A percentile compares a stretch with the other conserved stretches of the same genome.
Evolutionary conservation across 305 asterid species (phyloP).

Genomic region (Euphrasia arctica): DNA sequence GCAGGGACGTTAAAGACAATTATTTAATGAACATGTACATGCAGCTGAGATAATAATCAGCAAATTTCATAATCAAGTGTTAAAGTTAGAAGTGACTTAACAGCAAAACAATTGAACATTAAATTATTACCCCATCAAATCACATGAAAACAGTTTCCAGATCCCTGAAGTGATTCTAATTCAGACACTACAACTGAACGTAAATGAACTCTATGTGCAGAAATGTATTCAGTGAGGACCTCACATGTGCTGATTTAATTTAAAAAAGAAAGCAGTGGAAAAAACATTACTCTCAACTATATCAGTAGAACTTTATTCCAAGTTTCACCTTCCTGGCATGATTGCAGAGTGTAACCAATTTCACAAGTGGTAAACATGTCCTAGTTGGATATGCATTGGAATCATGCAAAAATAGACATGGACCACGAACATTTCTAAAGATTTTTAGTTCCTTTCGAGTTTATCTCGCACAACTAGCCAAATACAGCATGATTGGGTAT

Average conservation of each 20-base stretch:
- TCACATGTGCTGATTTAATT: too few relatives aligned
- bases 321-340: too few relatives aligned
- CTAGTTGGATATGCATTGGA: too few relatives aligned
- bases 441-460: conserved; percentile 5
- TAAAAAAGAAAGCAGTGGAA: not conserved
- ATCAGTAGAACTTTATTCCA: not conserved
- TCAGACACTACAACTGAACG: not conserved
- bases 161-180: too few relatives aligned
- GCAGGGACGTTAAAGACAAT: not conserved
- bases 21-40: conserved; percentile 5
- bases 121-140: not conserved
- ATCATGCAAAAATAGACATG: not conserved
- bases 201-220: conserved; percentile 12
- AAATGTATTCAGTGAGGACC: not conserved
- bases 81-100: not conserved
- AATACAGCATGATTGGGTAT: conserved; percentile 18
- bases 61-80: not conserved
- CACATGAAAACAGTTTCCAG: not conserved
- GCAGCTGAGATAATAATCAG: conserved; percentile 6
- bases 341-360: too few relatives aligned
- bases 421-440: not conserved
- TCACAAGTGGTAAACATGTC: too few relatives aligned
- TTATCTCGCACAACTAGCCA: conserved; percentile 1
- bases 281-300: conserved; percentile 1
- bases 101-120: not conserved